phyloP scores from a whole-genome alignment of 2,329 filamentous ascomycete species.

The Arthrocladium fulminans region DNA sequence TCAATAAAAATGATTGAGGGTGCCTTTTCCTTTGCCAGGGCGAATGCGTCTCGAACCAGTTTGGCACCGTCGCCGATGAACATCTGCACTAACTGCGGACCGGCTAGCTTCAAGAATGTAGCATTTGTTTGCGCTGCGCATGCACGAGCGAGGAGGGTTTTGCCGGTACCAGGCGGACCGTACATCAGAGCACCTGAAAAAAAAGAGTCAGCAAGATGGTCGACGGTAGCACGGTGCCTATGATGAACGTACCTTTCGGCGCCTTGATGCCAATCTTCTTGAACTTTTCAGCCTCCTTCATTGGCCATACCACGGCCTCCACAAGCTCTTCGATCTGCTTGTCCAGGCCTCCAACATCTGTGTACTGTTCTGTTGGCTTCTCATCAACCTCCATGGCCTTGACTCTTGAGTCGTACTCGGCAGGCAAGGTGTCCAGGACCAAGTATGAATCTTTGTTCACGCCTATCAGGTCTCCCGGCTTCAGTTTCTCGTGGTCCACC shows the following conservation, averaged over 20 bases:
- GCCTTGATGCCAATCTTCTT: constrained; percentile 99
- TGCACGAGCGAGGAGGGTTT: constrained; percentile 66
- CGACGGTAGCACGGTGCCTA: constrained; percentile 1
- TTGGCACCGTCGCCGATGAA: constrained; percentile 99
- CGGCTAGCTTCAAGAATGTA: constrained; percentile 96
- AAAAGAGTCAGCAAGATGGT: constrained; percentile 15
- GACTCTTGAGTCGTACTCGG: constrained; percentile 96
- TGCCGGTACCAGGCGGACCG: constrained; percentile 50
- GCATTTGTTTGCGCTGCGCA: constrained; percentile 97
- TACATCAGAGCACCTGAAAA: constrained; percentile 82
- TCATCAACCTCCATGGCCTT: constrained; percentile 99
- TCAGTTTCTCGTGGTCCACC: constrained; percentile 88
- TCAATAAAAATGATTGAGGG: constrained; percentile 99
- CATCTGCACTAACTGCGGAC: constrained; percentile 97
- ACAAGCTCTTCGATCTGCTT: constrained; percentile 99
- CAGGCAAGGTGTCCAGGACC: constrained; percentile 88
- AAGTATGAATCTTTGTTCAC: constrained; percentile 99
- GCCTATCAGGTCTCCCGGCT: constrained; percentile 92
- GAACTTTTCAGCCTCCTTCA: constrained; percentile 98
- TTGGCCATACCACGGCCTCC: constrained; percentile 97
- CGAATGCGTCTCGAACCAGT: constrained; percentile 93
- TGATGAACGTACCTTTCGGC: constrained; percentile 66
- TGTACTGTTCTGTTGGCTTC: constrained; percentile 99
- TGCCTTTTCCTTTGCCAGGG: constrained; percentile 95
- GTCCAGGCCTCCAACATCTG: constrained; percentile 90